A percentile compares a stretch with the other conserved stretches of the same genome.
phyloP scores from a whole-genome alignment of 495 filamentous ascomycete genomes.

The Neurospora tetraspora region DNA sequence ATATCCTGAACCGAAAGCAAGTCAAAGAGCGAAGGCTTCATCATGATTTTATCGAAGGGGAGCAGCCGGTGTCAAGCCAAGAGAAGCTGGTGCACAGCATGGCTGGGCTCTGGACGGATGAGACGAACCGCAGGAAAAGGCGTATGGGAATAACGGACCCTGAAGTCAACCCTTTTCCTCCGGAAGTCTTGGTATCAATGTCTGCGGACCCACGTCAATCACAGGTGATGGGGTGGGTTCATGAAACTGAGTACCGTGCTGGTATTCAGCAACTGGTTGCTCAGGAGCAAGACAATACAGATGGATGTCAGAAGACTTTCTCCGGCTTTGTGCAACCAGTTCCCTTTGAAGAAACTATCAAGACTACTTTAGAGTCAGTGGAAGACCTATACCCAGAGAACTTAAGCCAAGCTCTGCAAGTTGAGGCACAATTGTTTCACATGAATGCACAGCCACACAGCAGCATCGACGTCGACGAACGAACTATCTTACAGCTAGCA shows the following conservation, averaged over 20 bases:
- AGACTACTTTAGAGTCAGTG: constrained; percentile 70
- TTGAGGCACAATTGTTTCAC: constrained; percentile 16
- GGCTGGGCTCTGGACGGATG: constrained; percentile 88
- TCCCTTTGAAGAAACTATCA: constrained; percentile 47
- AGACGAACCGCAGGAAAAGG: constrained; percentile 67
- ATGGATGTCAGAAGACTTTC: constrained; percentile 44
- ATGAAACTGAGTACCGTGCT: constrained; percentile 73
- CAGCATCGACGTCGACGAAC: constrained; percentile 37
- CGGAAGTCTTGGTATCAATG: constrained; percentile 74
- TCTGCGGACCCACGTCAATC: constrained; percentile 68
- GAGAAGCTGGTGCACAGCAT: constrained; percentile 83
- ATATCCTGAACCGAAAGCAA: constrained; percentile 76
- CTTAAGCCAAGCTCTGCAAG: constrained; percentile 39
- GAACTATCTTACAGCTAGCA: constrained; percentile 28
- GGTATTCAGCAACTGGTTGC: constrained; percentile 49
- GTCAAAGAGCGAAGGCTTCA: constrained; percentile 67
- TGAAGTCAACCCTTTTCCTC: constrained; percentile 62
- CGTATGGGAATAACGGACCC: constrained; percentile 51
- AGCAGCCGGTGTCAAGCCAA: constrained; percentile 51
- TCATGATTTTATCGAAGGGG: constrained; percentile 74
- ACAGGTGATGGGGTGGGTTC: constrained; percentile 68
- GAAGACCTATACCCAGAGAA: constrained; percentile 75
- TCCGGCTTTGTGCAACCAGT: constrained; percentile 48
- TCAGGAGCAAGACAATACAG: constrained; percentile 48
- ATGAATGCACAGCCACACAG: constrained; percentile 15